Evolutionary conservation across 1,139 yeast species (phyloP).

Genomic region (Saccharomycopsis phalli): DNA sequence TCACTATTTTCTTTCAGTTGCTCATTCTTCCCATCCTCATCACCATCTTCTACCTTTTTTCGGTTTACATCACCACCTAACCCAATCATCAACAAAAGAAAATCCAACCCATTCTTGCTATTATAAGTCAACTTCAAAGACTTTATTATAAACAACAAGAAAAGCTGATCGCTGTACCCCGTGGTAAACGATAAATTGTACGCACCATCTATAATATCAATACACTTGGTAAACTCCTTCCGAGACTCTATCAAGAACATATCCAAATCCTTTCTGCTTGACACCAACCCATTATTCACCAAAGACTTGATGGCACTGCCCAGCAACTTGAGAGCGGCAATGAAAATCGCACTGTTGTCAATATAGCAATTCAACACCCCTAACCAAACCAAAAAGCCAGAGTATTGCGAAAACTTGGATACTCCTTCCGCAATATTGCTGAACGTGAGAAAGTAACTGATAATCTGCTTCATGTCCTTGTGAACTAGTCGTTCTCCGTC

Average conservation of each 20-base stretch:
- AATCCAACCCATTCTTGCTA: constrained; percentile 45
- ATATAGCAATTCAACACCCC: constrained; percentile 32
- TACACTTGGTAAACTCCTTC: constrained; percentile 32
- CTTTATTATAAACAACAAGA: constrained; percentile 44
- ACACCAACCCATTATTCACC: constrained; percentile 25
- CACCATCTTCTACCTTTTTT: constrained; percentile 10
- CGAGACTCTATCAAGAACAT: constrained; percentile 33
- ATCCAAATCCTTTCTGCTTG: constrained; percentile 21
- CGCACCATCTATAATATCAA: constrained; percentile 36
- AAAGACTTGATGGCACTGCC: constrained; percentile 28
- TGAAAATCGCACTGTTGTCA: constrained; percentile 25
- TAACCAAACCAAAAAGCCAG: constrained; percentile 64
- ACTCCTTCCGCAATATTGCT: constrained; percentile 60
- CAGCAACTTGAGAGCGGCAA: constrained; percentile 36
- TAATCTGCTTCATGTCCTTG: constrained; percentile 20
- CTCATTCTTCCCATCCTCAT: background rate
- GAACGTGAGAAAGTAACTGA: constrained; percentile 36
- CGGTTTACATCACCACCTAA: constrained; percentile 31
- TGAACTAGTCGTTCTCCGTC: background rate
- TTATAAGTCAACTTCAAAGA: constrained; percentile 61
- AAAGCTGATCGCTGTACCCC: constrained; percentile 46
- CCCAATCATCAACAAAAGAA: constrained; percentile 43
- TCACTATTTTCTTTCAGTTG: background rate
- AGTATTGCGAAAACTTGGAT: constrained; percentile 42
- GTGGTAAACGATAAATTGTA: constrained; percentile 35